A percentile compares a stretch with the other conserved stretches of the same genome.
These are phyloP conservation scores for Xylaria hypoxylon DNA, from an alignment of 2,329 filamentous ascomycete species.

Conservation along the genomic window DNA sequence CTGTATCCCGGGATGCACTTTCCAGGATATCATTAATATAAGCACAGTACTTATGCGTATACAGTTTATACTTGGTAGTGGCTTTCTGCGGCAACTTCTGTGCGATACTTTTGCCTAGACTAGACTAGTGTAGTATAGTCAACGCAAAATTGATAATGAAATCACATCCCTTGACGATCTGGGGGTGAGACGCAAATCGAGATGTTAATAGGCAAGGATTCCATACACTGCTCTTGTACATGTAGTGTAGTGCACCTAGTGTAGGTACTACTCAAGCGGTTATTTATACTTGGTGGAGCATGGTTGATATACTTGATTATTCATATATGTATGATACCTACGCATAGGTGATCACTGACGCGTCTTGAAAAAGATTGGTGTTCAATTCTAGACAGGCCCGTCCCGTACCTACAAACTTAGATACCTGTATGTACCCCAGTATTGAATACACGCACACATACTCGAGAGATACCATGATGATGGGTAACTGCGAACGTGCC, in stretches of 20 bases:
- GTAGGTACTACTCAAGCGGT: background rate
- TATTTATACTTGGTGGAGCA: background rate
- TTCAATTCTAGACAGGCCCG: background rate
- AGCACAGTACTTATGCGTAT: background rate
- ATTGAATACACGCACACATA: conserved; percentile 18
- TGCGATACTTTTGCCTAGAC: conserved; percentile 3
- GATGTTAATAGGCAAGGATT: background rate
- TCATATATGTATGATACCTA: background rate
- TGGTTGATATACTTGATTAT: background rate
- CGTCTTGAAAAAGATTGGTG: conserved; percentile 8
- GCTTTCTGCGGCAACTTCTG: background rate
- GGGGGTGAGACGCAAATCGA: background rate
- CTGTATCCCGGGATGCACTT: conserved; percentile 3
- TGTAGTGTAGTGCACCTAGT: too few relatives aligned
- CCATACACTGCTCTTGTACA: background rate
- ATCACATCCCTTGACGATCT: background rate
- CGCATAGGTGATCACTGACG: conserved; percentile 1
- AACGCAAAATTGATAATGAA: background rate
- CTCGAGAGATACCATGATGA: conserved; percentile 25
- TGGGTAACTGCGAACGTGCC: conserved; percentile 21
- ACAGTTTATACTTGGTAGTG: background rate
- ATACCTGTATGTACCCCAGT: conserved; percentile 26
- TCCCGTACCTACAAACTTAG: background rate
- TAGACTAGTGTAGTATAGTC: too few relatives aligned
- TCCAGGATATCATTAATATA: background rate